These are phyloP conservation scores for Coemansia javaensis DNA, from an alignment of 192 early-diverging fungal species.

Conservation along the genomic window DNA sequence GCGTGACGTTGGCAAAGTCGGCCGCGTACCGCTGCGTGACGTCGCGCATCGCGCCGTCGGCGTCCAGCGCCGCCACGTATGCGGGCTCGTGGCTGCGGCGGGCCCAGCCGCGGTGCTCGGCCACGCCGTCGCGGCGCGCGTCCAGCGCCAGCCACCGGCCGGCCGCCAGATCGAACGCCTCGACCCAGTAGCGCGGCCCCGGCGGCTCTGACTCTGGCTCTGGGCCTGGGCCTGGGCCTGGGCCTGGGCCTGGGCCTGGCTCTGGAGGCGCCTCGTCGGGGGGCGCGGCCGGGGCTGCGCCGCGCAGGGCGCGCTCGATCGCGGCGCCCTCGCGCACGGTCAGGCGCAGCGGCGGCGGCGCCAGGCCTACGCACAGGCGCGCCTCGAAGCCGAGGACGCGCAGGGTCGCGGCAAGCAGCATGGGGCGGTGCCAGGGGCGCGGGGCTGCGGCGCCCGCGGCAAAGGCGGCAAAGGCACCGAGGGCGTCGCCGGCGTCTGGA, in stretches of 20 bases:
- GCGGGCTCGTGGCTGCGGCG: slow-evolving; percentile 2
- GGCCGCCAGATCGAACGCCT: slow-evolving; percentile 52
- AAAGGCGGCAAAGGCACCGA: too few species aligned
- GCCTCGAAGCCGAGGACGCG: slow-evolving; percentile 28
- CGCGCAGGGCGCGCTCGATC: slow-evolving; percentile 3
- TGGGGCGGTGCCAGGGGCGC: slow-evolving; percentile 35
- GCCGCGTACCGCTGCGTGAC: slow-evolving; percentile 39
- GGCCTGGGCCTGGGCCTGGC: too few species aligned
- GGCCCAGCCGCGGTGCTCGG: too few species aligned
- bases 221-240: neutral
- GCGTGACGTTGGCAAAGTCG: slow-evolving; percentile 32
- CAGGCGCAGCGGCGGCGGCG: slow-evolving; percentile 24
- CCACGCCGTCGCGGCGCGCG: slow-evolving; percentile 19
- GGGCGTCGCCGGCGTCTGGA: too few species aligned
- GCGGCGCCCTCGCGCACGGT: slow-evolving; percentile 27
- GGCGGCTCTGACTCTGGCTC: neutral
- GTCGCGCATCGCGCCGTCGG: slow-evolving; percentile 11
- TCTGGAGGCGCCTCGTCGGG: neutral
- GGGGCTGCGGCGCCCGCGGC: slow-evolving; percentile 8
- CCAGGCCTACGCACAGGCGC: slow-evolving; percentile 30
- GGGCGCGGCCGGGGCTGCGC: too few species aligned
- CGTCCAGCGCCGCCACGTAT: slow-evolving; percentile 26
- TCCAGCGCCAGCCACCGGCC: slow-evolving; percentile 56
- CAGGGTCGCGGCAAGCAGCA: slow-evolving; percentile 34
- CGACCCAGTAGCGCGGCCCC: slow-evolving; percentile 60